phyloP scores from a whole-genome alignment of 768 basidiomycete genomes.

The Tephrocybe rancida region DNA sequence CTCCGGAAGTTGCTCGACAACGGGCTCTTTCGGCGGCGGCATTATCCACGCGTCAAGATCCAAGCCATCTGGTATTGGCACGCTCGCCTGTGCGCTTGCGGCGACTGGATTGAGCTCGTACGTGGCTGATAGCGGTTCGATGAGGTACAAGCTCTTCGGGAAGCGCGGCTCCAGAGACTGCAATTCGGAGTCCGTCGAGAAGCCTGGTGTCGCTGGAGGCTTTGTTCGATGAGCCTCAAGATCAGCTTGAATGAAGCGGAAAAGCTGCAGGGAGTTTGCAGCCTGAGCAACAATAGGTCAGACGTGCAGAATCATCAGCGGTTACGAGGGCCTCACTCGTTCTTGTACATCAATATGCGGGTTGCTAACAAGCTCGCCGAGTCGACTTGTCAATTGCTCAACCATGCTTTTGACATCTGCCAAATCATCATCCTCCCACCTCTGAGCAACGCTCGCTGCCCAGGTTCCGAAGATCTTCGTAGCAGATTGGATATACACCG shows the following conservation, averaged over 20 bases:
- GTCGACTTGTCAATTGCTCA: constrained; percentile 57
- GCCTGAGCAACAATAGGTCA: constrained; percentile 49
- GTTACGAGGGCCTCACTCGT: constrained; percentile 50
- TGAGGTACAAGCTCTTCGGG: constrained; percentile 88
- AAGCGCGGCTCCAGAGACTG: constrained; percentile 52
- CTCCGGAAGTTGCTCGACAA: constrained; percentile 39
- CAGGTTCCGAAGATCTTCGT: constrained; percentile 89
- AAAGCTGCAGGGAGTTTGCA: constrained; percentile 76
- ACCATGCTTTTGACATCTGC: constrained; percentile 66
- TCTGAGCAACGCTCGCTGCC: constrained; percentile 72
- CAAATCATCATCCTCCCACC: constrained; percentile 78
- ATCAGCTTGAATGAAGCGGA: constrained; percentile 77
- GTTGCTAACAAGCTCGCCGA: constrained; percentile 60
- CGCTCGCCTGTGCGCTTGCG: constrained; percentile 73
- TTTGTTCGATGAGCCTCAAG: constrained; percentile 55
- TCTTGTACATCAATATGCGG: constrained; percentile 91
- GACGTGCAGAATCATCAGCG: constrained; percentile 3
- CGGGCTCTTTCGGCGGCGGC: constrained; percentile 52
- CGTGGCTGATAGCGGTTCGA: constrained; percentile 73
- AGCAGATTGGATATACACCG: constrained; percentile 81
- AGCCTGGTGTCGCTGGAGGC: constrained; percentile 25
- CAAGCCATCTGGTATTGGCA: constrained; percentile 81
- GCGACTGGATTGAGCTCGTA: constrained; percentile 91
- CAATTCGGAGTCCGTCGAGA: constrained; percentile 42
- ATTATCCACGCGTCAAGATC: constrained; percentile 89